These are phyloP conservation scores for Phaeosphaeriaceae sp. DNA, from an alignment of 2,329 filamentous ascomycete genomes.

Conservation along the genomic window DNA sequence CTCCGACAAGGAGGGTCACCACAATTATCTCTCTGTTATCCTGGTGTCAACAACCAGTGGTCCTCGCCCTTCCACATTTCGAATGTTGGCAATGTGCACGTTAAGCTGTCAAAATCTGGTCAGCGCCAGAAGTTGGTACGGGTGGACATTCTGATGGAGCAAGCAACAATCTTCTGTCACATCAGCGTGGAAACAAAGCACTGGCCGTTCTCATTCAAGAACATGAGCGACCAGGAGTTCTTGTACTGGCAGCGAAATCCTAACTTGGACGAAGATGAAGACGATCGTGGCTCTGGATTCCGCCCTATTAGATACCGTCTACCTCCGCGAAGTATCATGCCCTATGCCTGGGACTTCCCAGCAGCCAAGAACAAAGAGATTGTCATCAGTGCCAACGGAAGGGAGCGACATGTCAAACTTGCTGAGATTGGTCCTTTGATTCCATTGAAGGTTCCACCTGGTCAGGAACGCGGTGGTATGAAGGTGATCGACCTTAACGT, in stretches of 20 bases:
- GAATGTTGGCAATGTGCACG: slow-evolving; percentile 87
- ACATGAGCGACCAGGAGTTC: slow-evolving; percentile 96
- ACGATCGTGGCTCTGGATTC: slow-evolving; percentile 83
- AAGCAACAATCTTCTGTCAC: slow-evolving; percentile 91
- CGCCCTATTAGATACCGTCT: slow-evolving; percentile 90
- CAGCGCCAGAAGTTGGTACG: slow-evolving; percentile 88
- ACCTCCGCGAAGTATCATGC: slow-evolving; percentile 96
- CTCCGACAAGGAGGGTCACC: slow-evolving; percentile 82
- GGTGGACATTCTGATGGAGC: slow-evolving; percentile 88
- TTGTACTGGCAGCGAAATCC: slow-evolving; percentile 96
- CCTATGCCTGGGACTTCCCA: slow-evolving; percentile 98
- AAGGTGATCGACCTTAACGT: slow-evolving; percentile 98
- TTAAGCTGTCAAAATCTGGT: slow-evolving; percentile 90
- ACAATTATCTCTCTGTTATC: slow-evolving; percentile 90
- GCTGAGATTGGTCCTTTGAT: slow-evolving; percentile 96
- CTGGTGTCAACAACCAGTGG: slow-evolving; percentile 95
- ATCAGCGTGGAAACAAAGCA: slow-evolving; percentile 89
- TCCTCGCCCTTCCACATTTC: slow-evolving; percentile 97
- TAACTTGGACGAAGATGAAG: slow-evolving; percentile 89
- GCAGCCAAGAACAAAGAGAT: slow-evolving; percentile 96
- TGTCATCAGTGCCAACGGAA: slow-evolving; percentile 77
- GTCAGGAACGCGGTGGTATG: slow-evolving; percentile 66
- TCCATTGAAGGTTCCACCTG: slow-evolving; percentile 84
- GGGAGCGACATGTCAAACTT: slow-evolving; percentile 89
- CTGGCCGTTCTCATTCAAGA: slow-evolving; percentile 98